These are phyloP conservation scores for Aspergillus coremiiformis DNA, from an alignment of 495 filamentous ascomycete genomes.

Conservation along the genomic window DNA sequence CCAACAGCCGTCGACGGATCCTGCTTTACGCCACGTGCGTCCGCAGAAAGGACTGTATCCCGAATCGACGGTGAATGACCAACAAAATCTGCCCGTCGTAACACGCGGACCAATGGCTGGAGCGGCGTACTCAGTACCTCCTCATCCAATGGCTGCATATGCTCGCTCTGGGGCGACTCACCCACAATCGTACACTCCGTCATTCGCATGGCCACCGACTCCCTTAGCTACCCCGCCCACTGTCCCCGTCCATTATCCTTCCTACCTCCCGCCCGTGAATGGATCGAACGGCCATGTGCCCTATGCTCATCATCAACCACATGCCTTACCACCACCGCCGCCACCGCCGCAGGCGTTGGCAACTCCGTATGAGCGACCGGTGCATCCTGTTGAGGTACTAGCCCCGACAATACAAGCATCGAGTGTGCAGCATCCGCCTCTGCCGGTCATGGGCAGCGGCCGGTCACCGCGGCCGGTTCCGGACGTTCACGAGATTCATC, in stretches of 20 bases:
- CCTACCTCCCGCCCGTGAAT: slow-evolving; percentile 32
- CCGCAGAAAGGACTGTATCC: slow-evolving; percentile 92
- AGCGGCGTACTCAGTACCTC: slow-evolving; percentile 44
- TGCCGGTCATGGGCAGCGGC: slow-evolving; percentile 18
- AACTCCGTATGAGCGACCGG: slow-evolving; percentile 29
- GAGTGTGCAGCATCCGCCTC: slow-evolving; percentile 11
- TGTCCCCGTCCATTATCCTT: slow-evolving; percentile 31
- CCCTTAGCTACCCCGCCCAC: slow-evolving; percentile 43
- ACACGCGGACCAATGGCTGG: slow-evolving; percentile 56
- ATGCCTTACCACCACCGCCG: slow-evolving; percentile 19
- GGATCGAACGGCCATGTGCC: slow-evolving; percentile 23
- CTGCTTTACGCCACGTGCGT: slow-evolving; percentile 70
- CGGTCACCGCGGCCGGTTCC: slow-evolving; percentile 33
- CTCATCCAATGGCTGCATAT: slow-evolving; percentile 45
- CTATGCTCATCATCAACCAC: slow-evolving; percentile 26
- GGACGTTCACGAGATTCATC: slow-evolving; percentile 21
- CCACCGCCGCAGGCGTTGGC: slow-evolving; percentile 14
- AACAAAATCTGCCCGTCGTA: slow-evolving; percentile 58
- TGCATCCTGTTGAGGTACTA: slow-evolving; percentile 25
- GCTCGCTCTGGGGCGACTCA: slow-evolving; percentile 39
- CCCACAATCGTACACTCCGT: slow-evolving; percentile 38
- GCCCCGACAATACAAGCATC: slow-evolving; percentile 21
- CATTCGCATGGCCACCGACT: slow-evolving; percentile 61
- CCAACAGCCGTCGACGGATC: slow-evolving; percentile 72
- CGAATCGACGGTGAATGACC: slow-evolving; percentile 89